phyloP scores from a whole-genome alignment of 179 eudicot genomes.

The Beta lomatogona region DNA sequence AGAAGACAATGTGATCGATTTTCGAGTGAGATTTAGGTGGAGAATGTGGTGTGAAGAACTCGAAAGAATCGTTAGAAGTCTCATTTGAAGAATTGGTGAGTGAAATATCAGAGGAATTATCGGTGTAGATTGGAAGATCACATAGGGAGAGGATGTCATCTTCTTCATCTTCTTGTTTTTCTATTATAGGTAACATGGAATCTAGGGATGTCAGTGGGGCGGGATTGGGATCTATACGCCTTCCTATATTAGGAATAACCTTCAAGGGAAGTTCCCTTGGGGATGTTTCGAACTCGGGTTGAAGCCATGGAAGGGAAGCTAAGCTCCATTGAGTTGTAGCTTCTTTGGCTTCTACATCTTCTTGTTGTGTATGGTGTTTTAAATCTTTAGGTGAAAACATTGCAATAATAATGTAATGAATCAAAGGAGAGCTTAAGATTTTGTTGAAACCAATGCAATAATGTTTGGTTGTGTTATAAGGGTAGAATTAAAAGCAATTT shows the following conservation, averaged over 20 bases:
- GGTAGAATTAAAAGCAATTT: neutral
- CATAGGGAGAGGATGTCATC: slow-evolving; percentile 24
- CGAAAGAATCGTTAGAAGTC: slow-evolving; percentile 17
- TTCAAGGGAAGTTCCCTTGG: too few species aligned
- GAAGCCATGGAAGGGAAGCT: too few species aligned
- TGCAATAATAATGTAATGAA: neutral
- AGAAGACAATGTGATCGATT: slow-evolving; percentile 12
- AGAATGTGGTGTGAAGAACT: slow-evolving; percentile 12
- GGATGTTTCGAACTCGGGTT: too few species aligned
- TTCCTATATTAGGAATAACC: too few species aligned
- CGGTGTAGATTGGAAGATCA: slow-evolving; percentile 28
- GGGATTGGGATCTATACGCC: too few species aligned
- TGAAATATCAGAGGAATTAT: slow-evolving; percentile 21
- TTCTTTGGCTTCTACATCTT: too few species aligned
- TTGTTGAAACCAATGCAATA: neutral
- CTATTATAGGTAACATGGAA: too few species aligned
- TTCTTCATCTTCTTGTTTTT: neutral
- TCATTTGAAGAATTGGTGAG: slow-evolving; percentile 13
- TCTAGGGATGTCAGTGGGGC: too few species aligned
- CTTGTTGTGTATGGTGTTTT: slow-evolving; percentile 8
- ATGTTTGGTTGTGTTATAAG: slow-evolving; percentile 1
- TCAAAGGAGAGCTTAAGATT: neutral
- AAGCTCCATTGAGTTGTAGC: too few species aligned
- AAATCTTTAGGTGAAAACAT: slow-evolving; percentile 20
- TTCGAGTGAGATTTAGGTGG: neutral